A percentile compares a stretch with the other conserved stretches of the same genome.
phyloP scores from a whole-genome alignment of 2,329 filamentous ascomycete genomes.

The Mycosphaerelloides madeirae region DNA sequence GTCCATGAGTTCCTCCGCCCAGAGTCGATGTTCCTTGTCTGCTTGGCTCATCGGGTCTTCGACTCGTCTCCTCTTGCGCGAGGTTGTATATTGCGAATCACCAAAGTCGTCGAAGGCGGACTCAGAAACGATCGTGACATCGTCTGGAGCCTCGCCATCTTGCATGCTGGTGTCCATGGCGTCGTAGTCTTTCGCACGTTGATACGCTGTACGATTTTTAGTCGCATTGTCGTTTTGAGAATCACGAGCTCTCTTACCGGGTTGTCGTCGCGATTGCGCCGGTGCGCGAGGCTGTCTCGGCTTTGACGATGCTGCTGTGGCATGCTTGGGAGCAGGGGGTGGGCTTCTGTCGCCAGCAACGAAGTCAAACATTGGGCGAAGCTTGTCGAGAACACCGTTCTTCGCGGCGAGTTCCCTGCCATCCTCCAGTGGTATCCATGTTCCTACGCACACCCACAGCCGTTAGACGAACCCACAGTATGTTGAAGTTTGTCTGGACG shows the following conservation, averaged over 20 bases:
- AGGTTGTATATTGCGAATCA: conserved; percentile 57
- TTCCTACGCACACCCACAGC: conserved; percentile 53
- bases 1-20: conserved; percentile 88
- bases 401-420: conserved; percentile 78
- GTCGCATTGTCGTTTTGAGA: conserved; percentile 31
- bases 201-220: conserved; percentile 53
- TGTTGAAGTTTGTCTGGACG: conserved; percentile 10
- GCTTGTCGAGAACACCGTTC: conserved; percentile 78
- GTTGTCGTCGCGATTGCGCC: conserved; percentile 18
- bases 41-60: conserved; percentile 53
- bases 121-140: conserved; percentile 74
- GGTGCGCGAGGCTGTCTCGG: conserved; percentile 64
- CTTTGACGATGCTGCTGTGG: conserved; percentile 64
- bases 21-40: conserved; percentile 82
- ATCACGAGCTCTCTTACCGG: conserved; percentile 15
- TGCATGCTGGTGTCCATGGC: conserved; percentile 25
- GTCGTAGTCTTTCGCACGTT: conserved; percentile 23
- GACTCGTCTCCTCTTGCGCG: conserved; percentile 74
- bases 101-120: conserved; percentile 83
- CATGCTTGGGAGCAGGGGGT: conserved; percentile 88
- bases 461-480: background rate
- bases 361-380: conserved; percentile 85
- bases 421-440: conserved; percentile 86
- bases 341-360: conserved; percentile 79
- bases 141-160: conserved; percentile 72